Conservation (phyloP, 2,329 filamentous ascomycete genomes). For the Botrytis galanthina region DNA sequence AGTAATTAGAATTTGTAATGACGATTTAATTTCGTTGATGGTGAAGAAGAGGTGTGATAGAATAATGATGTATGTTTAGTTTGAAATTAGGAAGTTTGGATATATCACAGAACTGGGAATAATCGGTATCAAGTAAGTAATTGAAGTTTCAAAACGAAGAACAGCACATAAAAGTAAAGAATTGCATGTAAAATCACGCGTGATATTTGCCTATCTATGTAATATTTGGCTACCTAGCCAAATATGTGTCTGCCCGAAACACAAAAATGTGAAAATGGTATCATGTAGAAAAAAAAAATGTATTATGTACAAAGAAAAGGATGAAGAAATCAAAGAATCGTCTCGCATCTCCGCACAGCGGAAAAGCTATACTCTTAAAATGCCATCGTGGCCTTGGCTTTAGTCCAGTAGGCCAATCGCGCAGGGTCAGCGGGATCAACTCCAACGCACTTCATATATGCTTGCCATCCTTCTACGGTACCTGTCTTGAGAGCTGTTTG, state of each 20-base stretch:
- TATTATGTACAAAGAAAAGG: background rate
- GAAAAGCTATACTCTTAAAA: background rate
- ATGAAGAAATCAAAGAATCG: background rate
- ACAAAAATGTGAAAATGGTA: background rate
- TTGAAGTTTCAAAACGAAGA: too few relatives aligned
- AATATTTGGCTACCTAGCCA: too few relatives aligned
- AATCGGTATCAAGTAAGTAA: background rate
- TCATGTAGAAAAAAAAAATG: background rate
- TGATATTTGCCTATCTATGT: background rate
- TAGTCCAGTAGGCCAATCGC: constrained; percentile 49
- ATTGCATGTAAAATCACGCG: background rate
- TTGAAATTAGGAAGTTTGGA: background rate
- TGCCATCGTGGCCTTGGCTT: constrained; percentile 43
- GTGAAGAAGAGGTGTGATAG: background rate
- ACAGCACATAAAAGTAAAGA: background rate
- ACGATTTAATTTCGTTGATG: background rate
- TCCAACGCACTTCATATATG: constrained; percentile 55
- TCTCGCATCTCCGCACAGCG: background rate
- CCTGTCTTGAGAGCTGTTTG: constrained; percentile 44
- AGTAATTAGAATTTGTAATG: background rate
- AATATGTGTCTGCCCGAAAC: background rate
- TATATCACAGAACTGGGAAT: background rate
- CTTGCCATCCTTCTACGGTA: constrained; percentile 48
- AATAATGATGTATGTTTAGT: background rate
- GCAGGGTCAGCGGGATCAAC: constrained; percentile 46